Evolutionary conservation across 805 yeast species (phyloP).

Genomic region (Ogataea paradorogensis): DNA sequence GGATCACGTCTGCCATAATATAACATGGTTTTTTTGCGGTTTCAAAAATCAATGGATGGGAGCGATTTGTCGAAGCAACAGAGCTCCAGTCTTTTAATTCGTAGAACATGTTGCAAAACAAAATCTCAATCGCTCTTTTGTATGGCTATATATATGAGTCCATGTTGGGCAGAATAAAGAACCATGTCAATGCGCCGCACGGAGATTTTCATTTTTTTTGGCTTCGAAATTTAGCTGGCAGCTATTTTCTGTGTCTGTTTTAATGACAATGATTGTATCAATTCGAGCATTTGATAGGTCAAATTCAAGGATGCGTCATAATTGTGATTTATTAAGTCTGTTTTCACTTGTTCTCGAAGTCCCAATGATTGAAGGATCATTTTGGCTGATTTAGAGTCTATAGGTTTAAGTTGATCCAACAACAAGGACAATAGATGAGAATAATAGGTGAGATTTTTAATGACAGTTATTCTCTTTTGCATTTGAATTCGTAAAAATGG

Average conservation of each 20-base stretch:
- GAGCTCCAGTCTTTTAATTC: conserved; percentile 22
- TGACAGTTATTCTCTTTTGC: conserved; percentile 21
- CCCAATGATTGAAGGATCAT: conserved; percentile 14
- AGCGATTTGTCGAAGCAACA: conserved; percentile 21
- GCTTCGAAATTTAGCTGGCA: neutral
- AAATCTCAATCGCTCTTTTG: neutral
- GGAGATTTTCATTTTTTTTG: neutral
- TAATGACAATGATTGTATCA: neutral
- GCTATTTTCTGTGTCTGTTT: conserved; percentile 3
- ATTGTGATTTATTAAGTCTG: conserved; percentile 3
- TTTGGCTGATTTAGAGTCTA: conserved; percentile 8
- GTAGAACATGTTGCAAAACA: conserved; percentile 14
- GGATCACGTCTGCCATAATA: conserved; percentile 12
- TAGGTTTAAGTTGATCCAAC: conserved; percentile 4
- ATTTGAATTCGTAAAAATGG: conserved; percentile 23
- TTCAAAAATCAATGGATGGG: conserved; percentile 29
- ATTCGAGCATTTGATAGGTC: conserved; percentile 8
- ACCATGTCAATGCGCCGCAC: conserved; percentile 7
- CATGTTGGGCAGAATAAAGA: conserved; percentile 6
- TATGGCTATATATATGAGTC: neutral
- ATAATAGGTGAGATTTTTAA: conserved; percentile 22
- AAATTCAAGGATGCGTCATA: conserved; percentile 11
- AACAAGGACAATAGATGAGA: conserved; percentile 17
- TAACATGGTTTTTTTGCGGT: conserved; percentile 16
- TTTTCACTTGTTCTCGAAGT: conserved; percentile 17